Percentiles rank a stretch among this genome's conserved stretches.
Evolutionary conservation across 306 rosid genomes (phyloP).

Genomic region (Canavalia gladiata): DNA sequence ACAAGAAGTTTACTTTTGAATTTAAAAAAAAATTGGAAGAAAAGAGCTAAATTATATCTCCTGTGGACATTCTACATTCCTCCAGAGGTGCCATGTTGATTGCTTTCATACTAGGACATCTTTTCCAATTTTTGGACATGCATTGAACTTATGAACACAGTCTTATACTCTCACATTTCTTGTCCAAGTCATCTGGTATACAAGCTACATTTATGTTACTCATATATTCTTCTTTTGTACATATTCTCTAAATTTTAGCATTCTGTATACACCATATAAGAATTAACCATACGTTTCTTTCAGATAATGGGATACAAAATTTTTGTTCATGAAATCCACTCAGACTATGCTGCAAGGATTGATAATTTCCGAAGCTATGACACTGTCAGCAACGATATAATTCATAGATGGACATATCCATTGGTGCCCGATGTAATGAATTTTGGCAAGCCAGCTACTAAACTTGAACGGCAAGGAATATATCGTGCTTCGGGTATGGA

Average conservation of each 20-base stretch:
- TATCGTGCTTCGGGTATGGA: slow-evolving; percentile 88
- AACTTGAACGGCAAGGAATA: slow-evolving; percentile 92
- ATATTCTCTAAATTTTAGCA: slow-evolving; percentile 42
- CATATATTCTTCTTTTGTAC: slow-evolving; percentile 21
- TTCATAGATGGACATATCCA: slow-evolving; percentile 98
- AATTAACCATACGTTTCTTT: slow-evolving; percentile 51
- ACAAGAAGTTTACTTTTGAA: too few relatives aligned
- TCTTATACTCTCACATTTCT: slow-evolving; percentile 9
- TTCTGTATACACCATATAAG: slow-evolving; percentile 38
- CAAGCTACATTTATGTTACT: slow-evolving; percentile 27
- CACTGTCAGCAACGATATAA: slow-evolving; percentile 94
- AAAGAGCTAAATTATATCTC: slow-evolving; percentile 24
- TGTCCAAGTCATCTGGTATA: slow-evolving; percentile 22
- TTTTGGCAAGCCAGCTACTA: slow-evolving; percentile 69
- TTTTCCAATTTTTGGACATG: background rate
- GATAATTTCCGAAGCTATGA: slow-evolving; percentile 97
- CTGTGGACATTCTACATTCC: slow-evolving; percentile 14
- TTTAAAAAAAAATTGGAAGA: background rate
- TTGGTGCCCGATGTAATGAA: slow-evolving; percentile 91
- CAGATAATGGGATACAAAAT: slow-evolving; percentile 99
- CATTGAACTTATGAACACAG: slow-evolving; percentile 2
- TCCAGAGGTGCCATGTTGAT: slow-evolving; percentile 10
- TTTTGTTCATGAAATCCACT: slow-evolving; percentile 89
- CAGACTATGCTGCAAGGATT: slow-evolving; percentile 93
- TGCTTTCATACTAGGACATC: background rate